A percentile compares a stretch with the other conserved stretches of the same genome.
Conservation (phyloP, 1,284 basidiomycete genomes). For the Golubevia pallescens region DNA sequence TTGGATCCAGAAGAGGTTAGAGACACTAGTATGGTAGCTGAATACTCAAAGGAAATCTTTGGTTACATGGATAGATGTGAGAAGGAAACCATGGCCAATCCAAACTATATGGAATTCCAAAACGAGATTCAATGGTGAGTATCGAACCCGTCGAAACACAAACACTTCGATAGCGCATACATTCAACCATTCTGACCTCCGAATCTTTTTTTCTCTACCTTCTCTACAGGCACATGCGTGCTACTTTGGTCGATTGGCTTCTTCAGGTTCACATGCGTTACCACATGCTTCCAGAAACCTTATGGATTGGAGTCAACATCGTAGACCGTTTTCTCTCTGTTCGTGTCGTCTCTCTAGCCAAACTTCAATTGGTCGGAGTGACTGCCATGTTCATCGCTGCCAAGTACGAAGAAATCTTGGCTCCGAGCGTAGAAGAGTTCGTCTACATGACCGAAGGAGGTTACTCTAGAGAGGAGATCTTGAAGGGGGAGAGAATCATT, state of each 20-base stretch:
- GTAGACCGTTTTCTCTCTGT: conserved; percentile 73
- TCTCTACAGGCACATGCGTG: conserved; percentile 46
- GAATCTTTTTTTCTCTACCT: background rate
- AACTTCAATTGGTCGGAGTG: conserved; percentile 73
- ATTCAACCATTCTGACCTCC: background rate
- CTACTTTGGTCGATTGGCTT: conserved; percentile 68
- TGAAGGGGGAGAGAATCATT: conserved; percentile 93
- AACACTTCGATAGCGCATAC: background rate
- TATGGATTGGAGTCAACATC: conserved; percentile 74
- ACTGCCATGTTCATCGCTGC: conserved; percentile 74
- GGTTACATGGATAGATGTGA: conserved; percentile 57
- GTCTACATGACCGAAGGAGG: conserved; percentile 82
- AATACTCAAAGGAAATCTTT: conserved; percentile 60
- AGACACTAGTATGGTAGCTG: conserved; percentile 61
- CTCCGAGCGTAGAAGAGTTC: conserved; percentile 61
- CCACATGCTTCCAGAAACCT: conserved; percentile 74
- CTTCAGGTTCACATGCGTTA: conserved; percentile 73
- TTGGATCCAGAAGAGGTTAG: conserved; percentile 61
- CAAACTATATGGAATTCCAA: conserved; percentile 63
- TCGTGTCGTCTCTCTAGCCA: conserved; percentile 71
- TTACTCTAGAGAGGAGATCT: conserved; percentile 84
- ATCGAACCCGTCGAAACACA: background rate
- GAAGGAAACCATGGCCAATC: conserved; percentile 59
- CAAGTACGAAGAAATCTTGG: conserved; percentile 68
- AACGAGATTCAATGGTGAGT: conserved; percentile 59